Evolutionary conservation across 148 eudicot species (phyloP), one percentile per base, ranked within the genome.

Genomic region (Rhododendron molle): DNA sequence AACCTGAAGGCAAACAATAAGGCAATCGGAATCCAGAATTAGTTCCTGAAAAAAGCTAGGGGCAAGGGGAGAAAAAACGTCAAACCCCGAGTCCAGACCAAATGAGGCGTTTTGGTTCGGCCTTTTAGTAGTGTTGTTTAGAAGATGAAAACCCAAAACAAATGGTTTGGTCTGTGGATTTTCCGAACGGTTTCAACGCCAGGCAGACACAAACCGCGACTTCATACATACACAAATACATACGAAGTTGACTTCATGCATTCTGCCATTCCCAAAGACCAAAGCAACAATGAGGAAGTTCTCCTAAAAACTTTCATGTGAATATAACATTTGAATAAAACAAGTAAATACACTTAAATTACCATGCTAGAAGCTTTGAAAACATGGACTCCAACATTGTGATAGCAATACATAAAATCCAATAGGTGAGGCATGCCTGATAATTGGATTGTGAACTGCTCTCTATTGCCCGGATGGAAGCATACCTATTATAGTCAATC

Each of bases 381-480:
- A 86, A 74, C 62, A 67, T 46, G 38, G 60, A 46, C 80, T 86
- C 88, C 85, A 86, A 82, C 21, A 86, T 32, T 76, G 76, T 34
- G 85, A 81, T 50, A 21, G 83, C 32, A 21, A 81, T 44, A 74
- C 52, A 86, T 76, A 67, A 76, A 43, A 86, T 85, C 88, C 88
- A 86, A 62, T 58, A 86, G 23, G 80, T 32, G 34, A 86, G 82
- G 46, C 88, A 86, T 83, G 69, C 46, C 38, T 82, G 85, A 83
- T 82, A 86, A 13, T 46, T 40, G 32, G 71, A 85, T 6, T 44
- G 74, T 46, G 36, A 46, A 77, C 77, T 69, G 52, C 85, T 73
- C 77, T 86, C 85, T 34, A 86, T 46, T 12, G 85, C 88, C 65
- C 78, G 76, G 84, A 86, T 86, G 50, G 88, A 87, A 49, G 88